Base-by-base conservation (phyloP, 768 basidiomycete species). In the Pulveroboletus ravenelii region DNA sequence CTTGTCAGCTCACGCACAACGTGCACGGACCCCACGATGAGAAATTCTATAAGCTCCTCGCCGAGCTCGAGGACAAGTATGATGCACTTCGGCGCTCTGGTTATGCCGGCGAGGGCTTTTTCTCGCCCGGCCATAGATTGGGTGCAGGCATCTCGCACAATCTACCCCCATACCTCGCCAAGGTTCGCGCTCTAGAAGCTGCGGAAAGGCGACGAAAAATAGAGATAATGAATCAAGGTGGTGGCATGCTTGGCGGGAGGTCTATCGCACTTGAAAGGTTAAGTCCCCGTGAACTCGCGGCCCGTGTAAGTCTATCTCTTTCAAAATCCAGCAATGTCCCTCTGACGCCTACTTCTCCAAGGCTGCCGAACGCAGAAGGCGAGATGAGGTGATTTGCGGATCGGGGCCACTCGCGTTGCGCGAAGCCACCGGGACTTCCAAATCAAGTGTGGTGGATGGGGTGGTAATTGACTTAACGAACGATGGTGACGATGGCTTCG, bases 101-200 rank as follows among this genome's bases (percentile, higher is more conserved):
- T 0, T 97, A 93, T 66, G 74, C 85, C 6, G 93, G 94, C 13
- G 93, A 96, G 67, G 94, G 93, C 3, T 97, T 96, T 77, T 82
- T 82, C 65, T 75, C 85, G 23, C 71, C 76, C n/a, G 94, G 94
- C 1, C 73, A 73, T 12, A 72, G 84, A 23, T 63, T 97, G 0
- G 90, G 92, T n/a, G 59, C 60, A 6, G 78, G 80, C 30, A 69
- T 84, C 17, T 83, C 84, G 2, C 89, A 87, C 58, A 74, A 89
- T 62, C 61, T 87, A 0, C 80, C 89, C 2, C 78, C 77, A 12
- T 78, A 86, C 60, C 52, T 85, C 25, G 89, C 84, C 7, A 77
- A 80, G 14, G 61, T 70, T 39, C 85, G 82, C 51, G 91, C 87
- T 12, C 69, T 92, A 3, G 84, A 84, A 59, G 88, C 89, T 12